Evolutionary conservation across 768 basidiomycete species (phyloP).

Genomic region (Kwoniella sp.): DNA sequence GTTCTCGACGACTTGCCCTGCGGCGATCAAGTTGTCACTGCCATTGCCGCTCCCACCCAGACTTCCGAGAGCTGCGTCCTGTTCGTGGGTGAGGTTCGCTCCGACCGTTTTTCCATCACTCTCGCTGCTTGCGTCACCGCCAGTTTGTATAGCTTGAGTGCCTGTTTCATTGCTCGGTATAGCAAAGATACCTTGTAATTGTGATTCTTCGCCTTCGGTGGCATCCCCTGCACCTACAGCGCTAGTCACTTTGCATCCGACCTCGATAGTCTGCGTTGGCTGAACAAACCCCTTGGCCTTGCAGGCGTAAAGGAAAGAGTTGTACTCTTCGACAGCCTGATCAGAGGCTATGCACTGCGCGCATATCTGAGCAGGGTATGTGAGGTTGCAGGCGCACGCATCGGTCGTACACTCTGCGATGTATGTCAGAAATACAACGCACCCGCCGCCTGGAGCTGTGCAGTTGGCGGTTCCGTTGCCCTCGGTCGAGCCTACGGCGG

Average conservation of each 20-base stretch:
- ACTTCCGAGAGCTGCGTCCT: neutral
- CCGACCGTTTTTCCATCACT: neutral
- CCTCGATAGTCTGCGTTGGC: slow-evolving; percentile 8
- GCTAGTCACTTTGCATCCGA: neutral
- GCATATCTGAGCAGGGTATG: slow-evolving; percentile 16
- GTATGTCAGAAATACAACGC: slow-evolving; percentile 5
- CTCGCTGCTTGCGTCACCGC: neutral
- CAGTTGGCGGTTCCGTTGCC: neutral
- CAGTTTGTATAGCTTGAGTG: too few species aligned
- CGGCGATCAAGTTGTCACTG: neutral
- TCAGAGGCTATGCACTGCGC: slow-evolving; percentile 14
- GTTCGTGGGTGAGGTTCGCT: neutral
- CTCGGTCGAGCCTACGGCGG: neutral
- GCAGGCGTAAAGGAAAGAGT: slow-evolving; percentile 16
- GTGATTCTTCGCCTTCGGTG: neutral
- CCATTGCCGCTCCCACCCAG: neutral
- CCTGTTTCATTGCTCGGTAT: neutral
- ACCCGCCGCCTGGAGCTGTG: slow-evolving; percentile 5
- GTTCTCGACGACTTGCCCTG: neutral
- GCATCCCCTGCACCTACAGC: neutral
- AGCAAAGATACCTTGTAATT: neutral
- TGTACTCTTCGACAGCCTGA: slow-evolving; percentile 5
- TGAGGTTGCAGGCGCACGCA: slow-evolving; percentile 9
- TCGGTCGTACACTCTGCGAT: slow-evolving; percentile 7
- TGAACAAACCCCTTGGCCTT: slow-evolving; percentile 1